Base-by-base conservation (phyloP, 2,329 filamentous ascomycete species). In the Cercospora sp. region DNA sequence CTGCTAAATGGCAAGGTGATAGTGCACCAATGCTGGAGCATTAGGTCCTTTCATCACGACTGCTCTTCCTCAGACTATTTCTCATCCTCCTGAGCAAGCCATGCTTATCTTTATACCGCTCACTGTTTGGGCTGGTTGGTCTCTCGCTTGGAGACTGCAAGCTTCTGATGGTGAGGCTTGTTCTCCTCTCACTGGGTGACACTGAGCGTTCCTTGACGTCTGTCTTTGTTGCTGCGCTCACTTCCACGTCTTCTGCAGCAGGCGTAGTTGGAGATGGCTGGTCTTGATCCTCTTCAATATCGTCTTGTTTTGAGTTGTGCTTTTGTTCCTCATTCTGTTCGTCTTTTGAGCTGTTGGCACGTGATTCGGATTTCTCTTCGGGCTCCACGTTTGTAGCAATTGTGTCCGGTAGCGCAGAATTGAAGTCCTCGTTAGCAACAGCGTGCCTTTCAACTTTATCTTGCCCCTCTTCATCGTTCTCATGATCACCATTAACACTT, bases 51-150 rank as follows among this genome's bases (percentile, higher is more conserved):
- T 36, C 18, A 6, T 55, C 48, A 60, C 40, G 58, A 62, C 58
- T 66, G 12, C 45, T 60, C 53, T 60, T 67, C 53, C 60, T 67
- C 53, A 67, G 18, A 51, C 60, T 67, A 16, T 67, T 63, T 10
- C 40, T 45, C 26, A 67, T 63, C n/a, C 60, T 59, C 20, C 40
- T 16, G 2, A 67, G 36, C 5, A 67, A 18, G 7, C 65, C 60
- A 64, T 64, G 33, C 28, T 48, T 64, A 31, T 64, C 62, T 18
- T 42, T 64, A 40, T 59, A 64, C 18, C 62, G 31, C 10, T 59
- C 51, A 10, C 23, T 42, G 23, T 33, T 18, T 8, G 62, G 13
- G 13, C 45, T 63, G 23, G 10, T 13, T 1, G 61, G 61, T 13
- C 61, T 53, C 45, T 63, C 61, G 23, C 61, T 63, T n/a, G 61